Conservation (phyloP, 1,284 basidiomycete genomes). For the Sutorius eximius region DNA sequence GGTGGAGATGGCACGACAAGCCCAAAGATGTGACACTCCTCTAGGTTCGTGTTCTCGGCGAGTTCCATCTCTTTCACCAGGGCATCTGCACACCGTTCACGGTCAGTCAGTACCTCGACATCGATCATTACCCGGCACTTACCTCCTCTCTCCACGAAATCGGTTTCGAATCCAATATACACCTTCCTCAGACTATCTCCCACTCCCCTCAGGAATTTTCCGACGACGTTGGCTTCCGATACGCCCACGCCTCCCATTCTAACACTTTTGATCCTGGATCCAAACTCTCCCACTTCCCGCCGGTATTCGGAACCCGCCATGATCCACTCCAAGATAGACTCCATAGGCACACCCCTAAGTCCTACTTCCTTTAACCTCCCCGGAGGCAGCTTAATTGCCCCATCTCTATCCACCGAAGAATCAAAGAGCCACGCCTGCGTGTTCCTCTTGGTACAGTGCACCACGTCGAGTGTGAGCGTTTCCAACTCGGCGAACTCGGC, state of each 20-base stretch:
- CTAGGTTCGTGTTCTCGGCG: slow-evolving; percentile 22
- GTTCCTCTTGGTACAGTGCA: slow-evolving; percentile 26
- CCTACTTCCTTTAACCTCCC: slow-evolving; percentile 28
- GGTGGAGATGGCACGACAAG: slow-evolving; percentile 35
- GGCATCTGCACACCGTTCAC: slow-evolving; percentile 14
- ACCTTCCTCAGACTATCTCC: slow-evolving; percentile 28
- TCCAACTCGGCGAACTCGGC: slow-evolving; percentile 31
- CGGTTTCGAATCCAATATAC: slow-evolving; percentile 32
- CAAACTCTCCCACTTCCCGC: slow-evolving; percentile 3
- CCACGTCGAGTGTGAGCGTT: slow-evolving; percentile 30
- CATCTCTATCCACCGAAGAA: slow-evolving; percentile 5
- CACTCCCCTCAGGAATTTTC: slow-evolving; percentile 24
- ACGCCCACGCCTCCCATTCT: slow-evolving; percentile 31
- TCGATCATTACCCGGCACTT: slow-evolving; percentile 10
- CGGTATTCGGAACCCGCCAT: slow-evolving; percentile 18
- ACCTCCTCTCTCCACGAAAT: slow-evolving; percentile 35
- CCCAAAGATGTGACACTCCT: slow-evolving; percentile 35
- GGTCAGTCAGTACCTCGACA: slow-evolving; percentile 6
- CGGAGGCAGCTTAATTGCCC: slow-evolving; percentile 19
- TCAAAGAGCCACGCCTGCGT: slow-evolving; percentile 10
- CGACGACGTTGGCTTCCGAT: slow-evolving; percentile 28
- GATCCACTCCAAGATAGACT: slow-evolving; percentile 32
- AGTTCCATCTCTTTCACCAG: slow-evolving; percentile 32
- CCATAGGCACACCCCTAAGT: slow-evolving; percentile 23
- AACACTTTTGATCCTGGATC: slow-evolving; percentile 22